Base-by-base conservation (phyloP, 305 asterid species). In the Solanum aculeatissimum region DNA sequence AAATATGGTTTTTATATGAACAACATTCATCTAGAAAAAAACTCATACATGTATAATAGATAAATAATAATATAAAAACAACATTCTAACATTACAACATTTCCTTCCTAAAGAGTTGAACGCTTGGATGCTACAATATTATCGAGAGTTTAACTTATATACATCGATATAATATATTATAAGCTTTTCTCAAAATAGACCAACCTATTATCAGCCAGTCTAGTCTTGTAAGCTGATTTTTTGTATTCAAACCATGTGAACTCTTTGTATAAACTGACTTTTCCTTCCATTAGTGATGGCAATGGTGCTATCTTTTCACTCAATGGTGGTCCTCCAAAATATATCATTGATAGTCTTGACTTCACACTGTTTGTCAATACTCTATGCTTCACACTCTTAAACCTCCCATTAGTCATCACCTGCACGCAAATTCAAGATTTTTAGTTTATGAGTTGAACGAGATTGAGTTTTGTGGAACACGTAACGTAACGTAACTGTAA, bases 211-310 rank as follows among this genome's bases (percentile, higher is more conserved):
- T 89, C 94, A 40, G 92, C 91, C 21, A 91, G 78, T 19, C 83
- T 87, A 3, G 90, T 80, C 25, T 90, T 90, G 57, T 88, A 88
- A 60, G 91, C 92, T 0, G 92, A 87, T 68, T 84, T 89, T 29
- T 90, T 91, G 86, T 91, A 91, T 84, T 91, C 94, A 74, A 89
- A 89, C 94, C 94, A 91, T 7, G 93, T 91, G 81, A 91, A 91
- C 80, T 91, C 93, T 83, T 89, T 86, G 85, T 91, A 91, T 88
- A 90, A 86, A 25, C 92, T 90, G 88, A 86, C 89, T 60, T 89
- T 86, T 42, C 86, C 89, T 83, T 83, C 81, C 83, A 87, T 84
- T 9, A 90, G 83, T 42, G 91, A 86, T 32, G 94, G 68, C 85
- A 91, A 87, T 43, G 93, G 93, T 15, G 93, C 91, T 75, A 91